Evolutionary conservation across 768 basidiomycete species (phyloP).

Genomic region (Podaxis sp.): DNA sequence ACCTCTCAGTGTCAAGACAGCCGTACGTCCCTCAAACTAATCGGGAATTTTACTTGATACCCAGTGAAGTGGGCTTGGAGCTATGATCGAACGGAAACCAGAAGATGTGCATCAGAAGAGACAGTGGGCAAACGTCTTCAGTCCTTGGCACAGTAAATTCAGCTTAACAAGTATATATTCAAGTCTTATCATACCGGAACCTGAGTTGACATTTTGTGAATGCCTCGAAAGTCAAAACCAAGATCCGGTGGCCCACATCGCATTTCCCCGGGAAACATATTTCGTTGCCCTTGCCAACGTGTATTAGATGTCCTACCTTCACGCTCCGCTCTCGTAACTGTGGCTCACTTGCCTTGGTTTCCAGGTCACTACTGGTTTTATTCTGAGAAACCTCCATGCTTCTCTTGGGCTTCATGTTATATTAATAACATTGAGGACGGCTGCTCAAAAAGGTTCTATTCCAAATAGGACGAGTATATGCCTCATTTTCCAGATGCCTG

Average conservation of each 20-base stretch:
- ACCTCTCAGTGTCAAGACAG: not conserved
- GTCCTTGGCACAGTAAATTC: not conserved
- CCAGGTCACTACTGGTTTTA: constrained; percentile 80
- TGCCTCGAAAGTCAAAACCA: constrained; percentile 19
- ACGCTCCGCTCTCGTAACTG: not conserved
- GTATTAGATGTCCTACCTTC: constrained; percentile 39
- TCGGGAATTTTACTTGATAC: not conserved
- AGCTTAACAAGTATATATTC: not conserved
- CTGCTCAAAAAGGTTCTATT: constrained; percentile 79
- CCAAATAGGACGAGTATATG: constrained; percentile 42
- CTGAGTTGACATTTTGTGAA: not conserved
- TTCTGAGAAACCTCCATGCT: constrained; percentile 70
- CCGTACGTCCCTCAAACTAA: not conserved
- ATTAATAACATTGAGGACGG: constrained; percentile 65
- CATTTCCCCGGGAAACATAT: constrained; percentile 59
- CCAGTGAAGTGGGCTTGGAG: not conserved
- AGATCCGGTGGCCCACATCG: constrained; percentile 65
- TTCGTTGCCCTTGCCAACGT: constrained; percentile 55
- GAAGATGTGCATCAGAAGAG: not conserved
- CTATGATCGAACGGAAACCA: not conserved
- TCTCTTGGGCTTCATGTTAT: constrained; percentile 50
- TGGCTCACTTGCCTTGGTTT: constrained; percentile 41
- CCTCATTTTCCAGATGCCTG: constrained; percentile 45
- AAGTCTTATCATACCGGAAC: no score
- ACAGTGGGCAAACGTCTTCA: not conserved